Evolutionary conservation across 208 protist genomes (phyloP).

Genomic region (Herpetomonas samuelpessoai): DNA sequence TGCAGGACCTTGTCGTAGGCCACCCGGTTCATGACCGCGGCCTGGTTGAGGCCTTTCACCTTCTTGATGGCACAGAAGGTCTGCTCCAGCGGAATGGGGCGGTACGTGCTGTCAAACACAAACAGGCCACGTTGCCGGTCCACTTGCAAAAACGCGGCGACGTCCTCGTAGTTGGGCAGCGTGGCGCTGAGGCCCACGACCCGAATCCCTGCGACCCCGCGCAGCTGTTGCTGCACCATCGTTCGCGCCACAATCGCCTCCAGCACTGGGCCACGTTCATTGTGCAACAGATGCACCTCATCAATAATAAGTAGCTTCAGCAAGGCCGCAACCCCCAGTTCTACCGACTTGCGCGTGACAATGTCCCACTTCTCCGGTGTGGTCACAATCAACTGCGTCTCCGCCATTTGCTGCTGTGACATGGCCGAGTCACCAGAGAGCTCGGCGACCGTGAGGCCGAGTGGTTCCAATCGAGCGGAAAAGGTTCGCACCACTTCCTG

Average conservation of each 20-base stretch:
- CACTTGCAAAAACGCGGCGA: conserved; percentile 98
- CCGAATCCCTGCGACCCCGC: conserved; percentile 86
- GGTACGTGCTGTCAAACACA: conserved; percentile 94
- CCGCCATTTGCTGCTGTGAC: conserved; percentile 95
- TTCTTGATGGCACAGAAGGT: conserved; percentile 97
- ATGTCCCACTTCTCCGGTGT: conserved; percentile 99
- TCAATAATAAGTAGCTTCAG: conserved; percentile 96
- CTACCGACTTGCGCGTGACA: conserved; percentile 97
- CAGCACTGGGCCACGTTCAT: conserved; percentile 98
- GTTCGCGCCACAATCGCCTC: conserved; percentile 98
- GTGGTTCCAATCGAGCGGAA: conserved; percentile 83
- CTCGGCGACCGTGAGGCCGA: conserved; percentile 96
- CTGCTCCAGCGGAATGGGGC: conserved; percentile 98
- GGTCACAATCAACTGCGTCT: conserved; percentile 98
- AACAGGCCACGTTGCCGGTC: conserved; percentile 92
- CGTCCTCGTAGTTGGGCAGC: conserved; percentile 99
- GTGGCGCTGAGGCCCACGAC: conserved; percentile 99
- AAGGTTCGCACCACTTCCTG: conserved; percentile 99
- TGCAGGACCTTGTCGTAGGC: conserved; percentile 97
- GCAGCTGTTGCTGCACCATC: conserved; percentile 77
- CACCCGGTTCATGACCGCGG: conserved; percentile 97
- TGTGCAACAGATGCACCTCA: conserved; percentile 99
- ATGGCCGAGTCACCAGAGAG: conserved; percentile 98
- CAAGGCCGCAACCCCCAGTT: conserved; percentile 87
- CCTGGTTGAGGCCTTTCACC: conserved; percentile 93